Percentiles rank a stretch among this genome's conserved stretches.
These are phyloP conservation scores for Echites panduratus DNA, from an alignment of 257 asterid species.

Conservation along the genomic window DNA sequence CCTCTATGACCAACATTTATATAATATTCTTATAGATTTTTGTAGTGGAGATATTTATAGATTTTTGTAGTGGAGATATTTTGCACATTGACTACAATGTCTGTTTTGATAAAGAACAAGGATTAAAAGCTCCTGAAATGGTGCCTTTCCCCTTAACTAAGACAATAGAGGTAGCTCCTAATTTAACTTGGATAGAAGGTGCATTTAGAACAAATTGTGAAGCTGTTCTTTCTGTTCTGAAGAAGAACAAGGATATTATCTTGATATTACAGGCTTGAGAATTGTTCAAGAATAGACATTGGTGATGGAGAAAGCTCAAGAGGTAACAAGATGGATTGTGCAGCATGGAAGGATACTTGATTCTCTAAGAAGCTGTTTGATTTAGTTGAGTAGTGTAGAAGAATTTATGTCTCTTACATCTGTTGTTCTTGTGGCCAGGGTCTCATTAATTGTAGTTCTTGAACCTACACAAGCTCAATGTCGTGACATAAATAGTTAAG, in stretches of 20 bases:
- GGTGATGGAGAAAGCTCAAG: conserved; percentile 76
- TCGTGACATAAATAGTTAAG: conserved; percentile 83
- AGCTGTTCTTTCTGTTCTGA: conserved; percentile 79
- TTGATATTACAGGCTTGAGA: conserved; percentile 83
- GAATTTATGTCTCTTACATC: conserved; percentile 75
- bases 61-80: conserved; percentile 86
- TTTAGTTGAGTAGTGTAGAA: conserved; percentile 51
- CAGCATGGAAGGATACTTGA: conserved; percentile 89
- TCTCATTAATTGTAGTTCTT: conserved; percentile 89
- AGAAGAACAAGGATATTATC: conserved; percentile 89
- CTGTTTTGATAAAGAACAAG: conserved; percentile 97
- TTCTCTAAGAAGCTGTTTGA: conserved; percentile 73
- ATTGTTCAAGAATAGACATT: conserved; percentile 69
- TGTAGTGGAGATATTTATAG: no score
- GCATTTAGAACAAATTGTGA: conserved; percentile 92
- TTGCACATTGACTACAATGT: conserved; percentile 97
- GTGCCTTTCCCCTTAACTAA: conserved; percentile 98
- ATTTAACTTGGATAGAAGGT: conserved; percentile 93
- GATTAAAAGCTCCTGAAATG: conserved; percentile 92
- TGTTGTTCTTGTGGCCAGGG: conserved; percentile 84
- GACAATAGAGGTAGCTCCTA: conserved; percentile 91
- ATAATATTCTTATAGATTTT: conserved; percentile 86
- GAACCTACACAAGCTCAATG: conserved; percentile 97
- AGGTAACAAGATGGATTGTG: conserved; percentile 87
- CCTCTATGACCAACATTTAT: conserved; percentile 97